Evolutionary conservation across 805 yeast species (phyloP), one percentile per base, ranked within the genome.

Genomic region (Cyberlindnera xylosilytica): DNA sequence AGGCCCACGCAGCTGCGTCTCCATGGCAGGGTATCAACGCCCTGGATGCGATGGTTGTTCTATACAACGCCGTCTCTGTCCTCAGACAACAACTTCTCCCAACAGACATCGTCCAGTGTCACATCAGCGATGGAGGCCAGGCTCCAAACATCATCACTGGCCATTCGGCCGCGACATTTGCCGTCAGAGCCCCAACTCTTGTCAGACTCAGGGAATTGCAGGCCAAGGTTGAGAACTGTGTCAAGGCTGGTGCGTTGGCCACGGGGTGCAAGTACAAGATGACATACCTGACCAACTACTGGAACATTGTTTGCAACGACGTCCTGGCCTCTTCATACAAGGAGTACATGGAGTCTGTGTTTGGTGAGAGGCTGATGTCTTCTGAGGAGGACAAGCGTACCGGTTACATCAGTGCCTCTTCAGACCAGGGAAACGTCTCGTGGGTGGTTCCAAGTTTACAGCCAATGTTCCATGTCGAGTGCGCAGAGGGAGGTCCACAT

Each of bases 21-120:
- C 46, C 46, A 29, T 42, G 46, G 46, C 39, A 42, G 18, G 46
- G 46, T 13, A 16, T 42, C 36, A 42, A 42, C 16, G 46, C 46
- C 9, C 33, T 42, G 4, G 46, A 42, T 23, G 46, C 46, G 4
- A 38, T 42, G 42, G 36, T 38, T 2, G 6, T 42, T 32, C 20
- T 42, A 36, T 42, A 42, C 36, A 42, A 42, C 33, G 29, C 32
- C 7, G 36, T 38, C 15, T 34, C 42, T 3, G 46, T 42, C 19
- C 26, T 42, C 10, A 42, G 46, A 34, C 46, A 42, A 19, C 46
- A 42, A 24, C 30, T 37, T 3, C 22, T 38, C 5, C 36, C 46
- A 16, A 34, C 41, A 4, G 46, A 42, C 22, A 30, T 43, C 15
- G 39, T 43, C 15, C 46, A 43, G 15, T 43, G 42, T 16, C 38